Evolutionary conservation across 768 basidiomycete genomes (phyloP), one percentile per base, ranked within the genome.

Genomic region (Podaxis sp.): DNA sequence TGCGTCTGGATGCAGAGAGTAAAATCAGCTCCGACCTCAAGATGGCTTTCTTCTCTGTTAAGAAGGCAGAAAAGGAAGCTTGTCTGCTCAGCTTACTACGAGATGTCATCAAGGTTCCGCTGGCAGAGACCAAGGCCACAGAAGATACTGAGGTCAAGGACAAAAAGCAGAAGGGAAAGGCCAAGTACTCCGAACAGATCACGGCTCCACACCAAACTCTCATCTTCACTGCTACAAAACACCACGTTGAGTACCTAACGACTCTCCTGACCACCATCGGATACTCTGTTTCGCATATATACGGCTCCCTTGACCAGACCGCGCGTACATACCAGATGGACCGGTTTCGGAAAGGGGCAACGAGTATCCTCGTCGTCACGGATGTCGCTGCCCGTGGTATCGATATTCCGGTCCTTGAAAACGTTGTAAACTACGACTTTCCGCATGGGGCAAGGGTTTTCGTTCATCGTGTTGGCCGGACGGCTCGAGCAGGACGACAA

Each of bases 341-440:
- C 63, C 85, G 86, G 63, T 99, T 99, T 76, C 87, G 95, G 24
- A 82, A 85, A 12, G 91, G 92, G 0, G 72, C 79, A 33, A 92
- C 95, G 0, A 90, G 82, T 66, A 82, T 99, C 52, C 80, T 99
- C 26, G 95, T 99, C 39, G 97, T 99, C 48, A 99, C 97, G 0
- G 97, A 99, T 70, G 95, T 99, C 44, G 97, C 97, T 19, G 97
- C 97, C 13, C 90, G 97, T 67, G 97, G 97, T 69, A 94, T 99
- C 68, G 97, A 99, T 76, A 96, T 99, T 38, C 97, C 97, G 4
- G 83, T 98, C 44, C 83, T 99, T 65, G 94, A 96, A 72, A 93
- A 99, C 71, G 97, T 99, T 38, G 81, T 99, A 73, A 99, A 99
- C 74, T 99, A 96, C 74, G 97, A 99, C 69, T 98, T 99, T 68